phyloP scores from a whole-genome alignment of 176 grass and related monocot species.

The Musa beccarii region DNA sequence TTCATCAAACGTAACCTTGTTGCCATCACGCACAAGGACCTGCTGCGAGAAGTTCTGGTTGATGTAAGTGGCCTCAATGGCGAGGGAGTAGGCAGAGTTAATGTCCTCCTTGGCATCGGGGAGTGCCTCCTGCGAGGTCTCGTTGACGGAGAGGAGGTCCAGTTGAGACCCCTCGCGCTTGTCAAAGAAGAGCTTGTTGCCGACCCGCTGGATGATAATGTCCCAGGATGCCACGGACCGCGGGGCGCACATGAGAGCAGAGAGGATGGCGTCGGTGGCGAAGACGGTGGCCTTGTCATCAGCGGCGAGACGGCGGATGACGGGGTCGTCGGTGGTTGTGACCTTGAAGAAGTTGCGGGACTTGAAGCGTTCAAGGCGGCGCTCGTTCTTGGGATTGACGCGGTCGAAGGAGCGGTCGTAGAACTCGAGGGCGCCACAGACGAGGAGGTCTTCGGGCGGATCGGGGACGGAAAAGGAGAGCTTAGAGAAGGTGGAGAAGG shows the following conservation, averaged over 20 bases:
- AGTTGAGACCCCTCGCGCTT: conserved; percentile 8
- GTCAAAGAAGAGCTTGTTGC: conserved; percentile 16
- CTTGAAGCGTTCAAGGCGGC: conserved; percentile 8
- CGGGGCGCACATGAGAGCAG: conserved; percentile 6
- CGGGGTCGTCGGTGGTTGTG: conserved; percentile 10
- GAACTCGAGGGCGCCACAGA: conserved; percentile 11
- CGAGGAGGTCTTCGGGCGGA: conserved; percentile 6
- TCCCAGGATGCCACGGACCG: conserved; percentile 7
- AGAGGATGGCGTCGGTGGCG: conserved; percentile 8
- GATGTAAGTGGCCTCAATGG: conserved; percentile 5
- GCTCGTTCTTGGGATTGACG: conserved; percentile 16
- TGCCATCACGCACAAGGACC: conserved; percentile 8
- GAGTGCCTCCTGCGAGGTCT: conserved; percentile 10
- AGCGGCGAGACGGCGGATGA: conserved; percentile 8
- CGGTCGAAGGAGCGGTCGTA: conserved; percentile 11
- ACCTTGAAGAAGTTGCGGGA: conserved; percentile 19
- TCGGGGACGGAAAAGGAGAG: conserved; percentile 13
- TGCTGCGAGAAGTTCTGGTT: conserved; percentile 14
- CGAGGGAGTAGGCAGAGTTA: conserved; percentile 4
- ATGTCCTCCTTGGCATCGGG: conserved; percentile 14
- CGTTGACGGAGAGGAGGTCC: conserved; percentile 8
- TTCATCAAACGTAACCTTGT: conserved; percentile 8
- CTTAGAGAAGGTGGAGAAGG: conserved; percentile 13
- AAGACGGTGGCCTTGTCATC: conserved; percentile 15
- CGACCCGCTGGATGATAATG: conserved; percentile 1